Evolutionary conservation across 2,329 filamentous ascomycete genomes (phyloP).

Genomic region (Sclerotinia spermophila): DNA sequence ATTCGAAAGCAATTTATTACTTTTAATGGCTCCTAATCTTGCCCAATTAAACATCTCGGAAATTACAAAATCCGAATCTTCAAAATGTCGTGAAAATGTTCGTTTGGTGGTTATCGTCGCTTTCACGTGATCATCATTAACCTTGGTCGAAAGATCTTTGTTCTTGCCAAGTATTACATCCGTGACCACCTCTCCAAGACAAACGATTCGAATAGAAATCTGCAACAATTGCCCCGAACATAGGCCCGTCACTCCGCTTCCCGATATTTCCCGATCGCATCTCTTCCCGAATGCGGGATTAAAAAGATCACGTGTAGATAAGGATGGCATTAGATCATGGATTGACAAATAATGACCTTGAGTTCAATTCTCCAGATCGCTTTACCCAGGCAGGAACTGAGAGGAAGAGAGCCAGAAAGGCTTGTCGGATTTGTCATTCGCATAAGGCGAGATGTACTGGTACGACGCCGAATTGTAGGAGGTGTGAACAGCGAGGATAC

Average conservation of each 20-base stretch:
- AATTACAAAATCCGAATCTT: background rate
- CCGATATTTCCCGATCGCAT: background rate
- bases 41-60: background rate
- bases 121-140: background rate
- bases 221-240: slow-evolving; percentile 2
- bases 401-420: slow-evolving; percentile 13
- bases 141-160: background rate
- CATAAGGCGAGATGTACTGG: slow-evolving; percentile 17
- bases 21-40: background rate
- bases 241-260: background rate
- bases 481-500: slow-evolving; percentile 17
- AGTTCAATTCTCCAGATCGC: slow-evolving; percentile 18
- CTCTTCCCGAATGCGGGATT: slow-evolving; percentile 4
- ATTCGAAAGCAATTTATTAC: background rate
- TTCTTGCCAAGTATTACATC: background rate
- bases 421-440: slow-evolving; percentile 17
- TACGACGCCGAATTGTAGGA: slow-evolving; percentile 13
- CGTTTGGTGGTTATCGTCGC: background rate
- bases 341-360: slow-evolving; percentile 10
- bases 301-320: slow-evolving; percentile 16
- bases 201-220: slow-evolving; percentile 1
- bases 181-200: slow-evolving; percentile 11
- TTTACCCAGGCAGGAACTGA: slow-evolving; percentile 16
- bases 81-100: background rate
- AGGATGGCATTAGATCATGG: slow-evolving; percentile 1